These are phyloP conservation scores for Wickerhamomyces ciferrii DNA, from an alignment of 805 yeast genomes.

Conservation along the genomic window DNA sequence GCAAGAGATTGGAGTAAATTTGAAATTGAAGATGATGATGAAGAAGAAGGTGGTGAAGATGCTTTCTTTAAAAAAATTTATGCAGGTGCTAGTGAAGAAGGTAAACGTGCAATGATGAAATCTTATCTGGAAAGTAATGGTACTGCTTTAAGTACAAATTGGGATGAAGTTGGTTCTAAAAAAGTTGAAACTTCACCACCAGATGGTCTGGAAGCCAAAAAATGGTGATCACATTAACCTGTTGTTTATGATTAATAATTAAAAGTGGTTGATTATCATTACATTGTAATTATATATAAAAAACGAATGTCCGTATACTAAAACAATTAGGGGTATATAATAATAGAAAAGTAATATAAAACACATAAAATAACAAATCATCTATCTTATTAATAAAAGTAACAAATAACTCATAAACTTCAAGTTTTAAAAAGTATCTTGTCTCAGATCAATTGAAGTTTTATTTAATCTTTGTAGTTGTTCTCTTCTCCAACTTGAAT, in stretches of 20 bases:
- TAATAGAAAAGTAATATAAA: not conserved
- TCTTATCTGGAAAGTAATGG: slow-evolving; percentile 92
- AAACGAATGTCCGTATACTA: not conserved
- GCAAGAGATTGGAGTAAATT: slow-evolving; percentile 65
- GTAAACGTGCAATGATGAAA: slow-evolving; percentile 93
- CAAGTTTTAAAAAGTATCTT: slow-evolving; percentile 17
- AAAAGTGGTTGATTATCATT: no score
- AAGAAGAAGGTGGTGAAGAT: slow-evolving; percentile 44
- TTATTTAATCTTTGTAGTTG: slow-evolving; percentile 20
- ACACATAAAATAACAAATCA: not conserved
- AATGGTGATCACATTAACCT: no score
- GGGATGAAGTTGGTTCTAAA: slow-evolving; percentile 77
- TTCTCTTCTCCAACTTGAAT: slow-evolving; percentile 21
- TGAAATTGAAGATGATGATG: slow-evolving; percentile 40
- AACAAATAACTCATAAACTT: no score
- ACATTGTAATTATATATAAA: not conserved
- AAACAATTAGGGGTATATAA: not conserved
- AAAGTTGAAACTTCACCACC: slow-evolving; percentile 33
- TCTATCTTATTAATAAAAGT: not conserved
- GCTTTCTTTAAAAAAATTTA: slow-evolving; percentile 74
- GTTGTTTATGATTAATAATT: no score
- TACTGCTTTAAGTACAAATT: slow-evolving; percentile 86
- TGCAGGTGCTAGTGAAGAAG: slow-evolving; percentile 79
- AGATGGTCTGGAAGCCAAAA: slow-evolving; percentile 18
- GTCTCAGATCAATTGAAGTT: slow-evolving; percentile 5